phyloP scores from a whole-genome alignment of 1,139 yeast species.

The Tardiomyces digboiensis region DNA sequence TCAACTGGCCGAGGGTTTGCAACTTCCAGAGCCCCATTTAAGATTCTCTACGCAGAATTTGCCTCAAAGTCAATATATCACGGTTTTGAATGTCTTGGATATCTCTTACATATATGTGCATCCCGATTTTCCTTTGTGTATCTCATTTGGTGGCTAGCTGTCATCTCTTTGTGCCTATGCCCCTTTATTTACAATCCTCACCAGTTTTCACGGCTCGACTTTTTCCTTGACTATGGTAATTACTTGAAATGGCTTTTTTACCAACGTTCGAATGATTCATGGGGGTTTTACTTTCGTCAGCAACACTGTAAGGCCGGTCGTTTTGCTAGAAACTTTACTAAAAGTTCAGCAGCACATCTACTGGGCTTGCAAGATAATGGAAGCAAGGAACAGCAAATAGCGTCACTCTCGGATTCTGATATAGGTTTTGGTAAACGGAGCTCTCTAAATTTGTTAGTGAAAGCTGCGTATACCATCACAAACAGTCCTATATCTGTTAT shows the following conservation, averaged over 20 bases:
- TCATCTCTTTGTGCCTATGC: constrained; percentile 60
- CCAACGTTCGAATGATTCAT: constrained; percentile 53
- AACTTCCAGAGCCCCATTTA: constrained; percentile 53
- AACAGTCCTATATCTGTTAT: background rate
- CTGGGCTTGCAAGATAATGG: background rate
- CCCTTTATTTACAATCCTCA: constrained; percentile 85
- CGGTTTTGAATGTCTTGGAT: constrained; percentile 49
- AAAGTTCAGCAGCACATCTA: background rate
- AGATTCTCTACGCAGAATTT: constrained; percentile 52
- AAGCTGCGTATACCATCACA: background rate
- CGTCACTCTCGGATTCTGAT: no score
- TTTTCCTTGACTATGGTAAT: constrained; percentile 61
- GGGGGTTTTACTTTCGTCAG: constrained; percentile 41
- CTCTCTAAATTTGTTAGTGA: background rate
- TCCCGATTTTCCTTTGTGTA: constrained; percentile 66
- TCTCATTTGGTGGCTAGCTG: constrained; percentile 73
- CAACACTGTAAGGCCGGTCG: no score
- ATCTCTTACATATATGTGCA: constrained; percentile 52
- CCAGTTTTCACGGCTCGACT: constrained; percentile 62
- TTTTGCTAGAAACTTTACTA: no score
- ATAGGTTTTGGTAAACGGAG: background rate
- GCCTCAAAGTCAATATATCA: constrained; percentile 54
- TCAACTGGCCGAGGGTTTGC: constrained; percentile 87
- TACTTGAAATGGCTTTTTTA: constrained; percentile 59
- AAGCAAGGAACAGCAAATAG: background rate